Evolutionary conservation across 2,329 filamentous ascomycete genomes (phyloP).

Genomic region (Nemania diffusa): DNA sequence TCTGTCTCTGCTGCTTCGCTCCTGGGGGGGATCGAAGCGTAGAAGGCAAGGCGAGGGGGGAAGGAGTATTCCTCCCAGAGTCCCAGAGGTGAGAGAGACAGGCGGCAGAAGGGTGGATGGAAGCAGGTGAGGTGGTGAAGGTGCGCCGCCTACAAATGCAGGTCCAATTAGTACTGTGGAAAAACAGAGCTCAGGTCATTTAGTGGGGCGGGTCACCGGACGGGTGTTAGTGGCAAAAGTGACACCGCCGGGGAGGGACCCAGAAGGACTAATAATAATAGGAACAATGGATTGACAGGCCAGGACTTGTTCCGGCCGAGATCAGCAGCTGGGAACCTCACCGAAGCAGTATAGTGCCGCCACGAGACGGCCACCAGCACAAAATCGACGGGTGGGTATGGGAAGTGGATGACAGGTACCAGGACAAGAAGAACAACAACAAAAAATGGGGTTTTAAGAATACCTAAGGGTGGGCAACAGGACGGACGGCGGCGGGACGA

Average conservation of each 20-base stretch:
- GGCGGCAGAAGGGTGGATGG: slow-evolving; percentile 11
- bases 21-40: slow-evolving; percentile 26
- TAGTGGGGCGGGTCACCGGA: slow-evolving; percentile 42
- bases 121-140: slow-evolving; percentile 25
- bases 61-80: slow-evolving; percentile 29
- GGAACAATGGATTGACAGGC: slow-evolving; percentile 39
- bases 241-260: slow-evolving; percentile 37
- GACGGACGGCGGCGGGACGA: neutral
- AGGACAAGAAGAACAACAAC: slow-evolving; percentile 10
- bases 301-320: slow-evolving; percentile 40
- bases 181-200: slow-evolving; percentile 33
- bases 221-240: slow-evolving; percentile 42
- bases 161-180: slow-evolving; percentile 38
- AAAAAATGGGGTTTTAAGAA: neutral
- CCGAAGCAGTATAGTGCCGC: slow-evolving; percentile 39
- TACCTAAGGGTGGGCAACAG: neutral
- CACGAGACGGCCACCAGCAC: slow-evolving; percentile 35
- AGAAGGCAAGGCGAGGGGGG: slow-evolving; percentile 18
- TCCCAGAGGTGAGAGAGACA: slow-evolving; percentile 30
- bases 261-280: slow-evolving; percentile 36
- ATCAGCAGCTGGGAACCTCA: slow-evolving; percentile 39
- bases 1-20: slow-evolving; percentile 28
- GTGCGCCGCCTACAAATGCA: slow-evolving; percentile 20
- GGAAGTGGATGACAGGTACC: slow-evolving; percentile 10
- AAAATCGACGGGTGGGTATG: slow-evolving; percentile 28